A percentile compares a stretch with the other conserved stretches of the same genome.
These are phyloP conservation scores for Podospora australis DNA, from an alignment of 495 filamentous ascomycete species.

Conservation along the genomic window DNA sequence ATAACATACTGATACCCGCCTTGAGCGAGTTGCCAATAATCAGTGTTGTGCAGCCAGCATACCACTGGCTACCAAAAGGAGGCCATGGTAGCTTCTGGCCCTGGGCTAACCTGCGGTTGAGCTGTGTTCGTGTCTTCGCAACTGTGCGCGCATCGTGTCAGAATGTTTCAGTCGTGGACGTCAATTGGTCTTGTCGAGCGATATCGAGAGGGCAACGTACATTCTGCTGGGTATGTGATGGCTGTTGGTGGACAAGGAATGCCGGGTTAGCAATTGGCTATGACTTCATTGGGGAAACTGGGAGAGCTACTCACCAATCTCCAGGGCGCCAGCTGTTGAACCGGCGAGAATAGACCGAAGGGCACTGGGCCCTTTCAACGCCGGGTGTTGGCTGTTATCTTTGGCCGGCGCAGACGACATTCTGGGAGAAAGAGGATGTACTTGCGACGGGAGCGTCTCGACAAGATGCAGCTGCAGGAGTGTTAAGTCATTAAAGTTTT, in stretches of 20 bases:
- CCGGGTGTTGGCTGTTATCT: slow-evolving; percentile 21
- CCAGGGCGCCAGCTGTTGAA: slow-evolving; percentile 83
- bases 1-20: slow-evolving; percentile 76
- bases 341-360: slow-evolving; percentile 84
- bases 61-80: slow-evolving; percentile 90
- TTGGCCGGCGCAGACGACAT: slow-evolving; percentile 26
- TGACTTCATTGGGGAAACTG: background rate
- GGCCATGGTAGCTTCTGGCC: slow-evolving; percentile 92
- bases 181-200: slow-evolving; percentile 5
- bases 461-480: background rate
- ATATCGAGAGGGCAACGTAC: slow-evolving; percentile 38
- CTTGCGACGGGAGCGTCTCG: background rate
- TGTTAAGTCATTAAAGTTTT: slow-evolving; percentile 1
- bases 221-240: slow-evolving; percentile 97
- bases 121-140: slow-evolving; percentile 90
- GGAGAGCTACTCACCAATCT: slow-evolving; percentile 62
- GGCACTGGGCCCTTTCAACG: slow-evolving; percentile 60
- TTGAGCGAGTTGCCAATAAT: slow-evolving; percentile 96
- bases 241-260: slow-evolving; percentile 40
- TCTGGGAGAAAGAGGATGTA: background rate
- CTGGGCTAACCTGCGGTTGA: slow-evolving; percentile 76
- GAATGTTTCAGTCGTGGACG: background rate
- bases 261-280: slow-evolving; percentile 8
- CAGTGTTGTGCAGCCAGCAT: slow-evolving; percentile 93
- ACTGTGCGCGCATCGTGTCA: slow-evolving; percentile 38